Evolutionary conservation across 2,329 filamentous ascomycete genomes (phyloP).

Genomic region (Apiospora pterosperma): DNA sequence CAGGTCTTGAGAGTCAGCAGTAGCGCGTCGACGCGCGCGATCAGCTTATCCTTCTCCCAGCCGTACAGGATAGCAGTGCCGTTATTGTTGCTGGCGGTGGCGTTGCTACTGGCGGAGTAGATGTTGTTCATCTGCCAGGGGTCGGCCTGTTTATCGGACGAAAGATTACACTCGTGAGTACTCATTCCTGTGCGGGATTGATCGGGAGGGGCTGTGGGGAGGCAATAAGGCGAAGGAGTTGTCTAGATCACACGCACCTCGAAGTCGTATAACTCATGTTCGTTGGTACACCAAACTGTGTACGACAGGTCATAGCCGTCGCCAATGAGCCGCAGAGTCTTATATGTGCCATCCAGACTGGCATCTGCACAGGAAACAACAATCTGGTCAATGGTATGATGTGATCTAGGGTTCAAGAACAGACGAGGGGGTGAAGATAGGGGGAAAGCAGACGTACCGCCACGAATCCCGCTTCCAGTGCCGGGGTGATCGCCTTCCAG

Average conservation of each 20-base stretch:
- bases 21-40: slow-evolving; percentile 53
- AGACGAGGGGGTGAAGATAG: not conserved
- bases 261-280: slow-evolving; percentile 64
- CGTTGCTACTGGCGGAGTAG: slow-evolving; percentile 17
- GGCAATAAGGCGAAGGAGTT: not conserved
- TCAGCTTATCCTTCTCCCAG: slow-evolving; percentile 27
- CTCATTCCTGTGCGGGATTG: no score
- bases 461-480: not conserved
- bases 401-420: not conserved
- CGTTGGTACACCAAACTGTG: slow-evolving; percentile 65
- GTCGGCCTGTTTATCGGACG: slow-evolving; percentile 37
- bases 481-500: slow-evolving; percentile 4
- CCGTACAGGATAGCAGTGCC: not conserved
- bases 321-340: slow-evolving; percentile 52
- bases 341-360: slow-evolving; percentile 54
- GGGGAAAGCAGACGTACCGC: not conserved
- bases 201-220: no score
- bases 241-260: slow-evolving; percentile 13
- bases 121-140: slow-evolving; percentile 50
- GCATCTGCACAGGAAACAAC: not conserved
- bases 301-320: slow-evolving; percentile 60
- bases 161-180: not conserved
- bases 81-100: slow-evolving; percentile 22
- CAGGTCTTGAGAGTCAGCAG: slow-evolving; percentile 61
- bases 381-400: not conserved